Evolutionary conservation across 495 filamentous ascomycete genomes (phyloP).

Genomic region (Lentithecium fluviatile): DNA sequence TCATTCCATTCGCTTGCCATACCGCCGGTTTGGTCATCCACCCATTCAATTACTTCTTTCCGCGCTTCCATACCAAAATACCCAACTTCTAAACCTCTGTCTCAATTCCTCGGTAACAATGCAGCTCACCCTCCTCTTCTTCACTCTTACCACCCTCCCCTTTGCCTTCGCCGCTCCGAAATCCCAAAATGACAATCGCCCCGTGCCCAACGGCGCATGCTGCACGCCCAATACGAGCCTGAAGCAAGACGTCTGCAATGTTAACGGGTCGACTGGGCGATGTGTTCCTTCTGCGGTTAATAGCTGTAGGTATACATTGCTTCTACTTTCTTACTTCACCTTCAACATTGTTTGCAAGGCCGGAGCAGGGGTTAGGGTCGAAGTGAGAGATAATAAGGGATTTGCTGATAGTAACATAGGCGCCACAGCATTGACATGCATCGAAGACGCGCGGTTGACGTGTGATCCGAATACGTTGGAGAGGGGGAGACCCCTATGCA

Average conservation of each 20-base stretch:
- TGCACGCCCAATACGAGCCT: slow-evolving; percentile 7
- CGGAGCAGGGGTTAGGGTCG: no score
- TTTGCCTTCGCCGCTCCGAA: background rate
- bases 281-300: slow-evolving; percentile 16
- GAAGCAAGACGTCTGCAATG: slow-evolving; percentile 26
- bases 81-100: background rate
- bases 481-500: slow-evolving; percentile 12
- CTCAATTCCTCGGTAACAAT: background rate
- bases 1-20: background rate
- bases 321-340: no score
- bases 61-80: background rate
- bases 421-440: slow-evolving; percentile 17
- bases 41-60: background rate
- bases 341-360: no score
- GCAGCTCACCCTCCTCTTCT: slow-evolving; percentile 7
- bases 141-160: slow-evolving; percentile 5
- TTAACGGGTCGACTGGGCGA: slow-evolving; percentile 13
- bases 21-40: slow-evolving; percentile 14
- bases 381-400: background rate
- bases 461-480: slow-evolving; percentile 19
- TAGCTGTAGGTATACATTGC: slow-evolving; percentile 10
- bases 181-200: slow-evolving; percentile 13
- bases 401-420: slow-evolving; percentile 4
- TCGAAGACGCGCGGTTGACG: slow-evolving; percentile 13
- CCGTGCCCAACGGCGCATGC: slow-evolving; percentile 22